Evolutionary conservation across 352 stramenopile species (phyloP).

Genomic region (Phytophthora palmivora): DNA sequence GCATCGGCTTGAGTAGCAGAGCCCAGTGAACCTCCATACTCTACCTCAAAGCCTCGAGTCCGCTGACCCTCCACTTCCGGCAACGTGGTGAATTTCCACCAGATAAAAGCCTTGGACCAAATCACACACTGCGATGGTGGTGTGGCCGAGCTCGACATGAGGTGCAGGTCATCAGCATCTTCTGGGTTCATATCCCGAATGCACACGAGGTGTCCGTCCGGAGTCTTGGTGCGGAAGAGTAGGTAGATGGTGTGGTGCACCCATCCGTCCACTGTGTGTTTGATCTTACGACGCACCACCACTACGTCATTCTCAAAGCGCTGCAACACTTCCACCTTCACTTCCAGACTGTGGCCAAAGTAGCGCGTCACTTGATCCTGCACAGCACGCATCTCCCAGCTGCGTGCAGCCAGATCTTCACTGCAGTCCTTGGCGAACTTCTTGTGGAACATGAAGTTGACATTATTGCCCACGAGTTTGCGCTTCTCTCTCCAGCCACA

Average conservation of each 20-base stretch:
- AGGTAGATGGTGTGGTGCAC: constrained; percentile 78
- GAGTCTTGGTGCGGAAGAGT: constrained; percentile 72
- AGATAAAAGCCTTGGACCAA: constrained; percentile 73
- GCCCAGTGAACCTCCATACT: constrained; percentile 60
- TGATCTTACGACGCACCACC: constrained; percentile 63
- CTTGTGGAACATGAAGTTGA: constrained; percentile 75
- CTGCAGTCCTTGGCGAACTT: constrained; percentile 58
- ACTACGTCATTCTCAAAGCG: constrained; percentile 62
- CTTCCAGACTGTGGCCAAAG: constrained; percentile 59
- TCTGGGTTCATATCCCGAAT: constrained; percentile 69
- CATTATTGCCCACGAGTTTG: constrained; percentile 56
- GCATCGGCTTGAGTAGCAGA: constrained; percentile 49
- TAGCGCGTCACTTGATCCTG: constrained; percentile 65
- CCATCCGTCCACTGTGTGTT: constrained; percentile 60
- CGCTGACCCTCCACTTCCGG: constrained; percentile 37
- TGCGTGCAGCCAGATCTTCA: constrained; percentile 53
- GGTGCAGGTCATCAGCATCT: constrained; percentile 44
- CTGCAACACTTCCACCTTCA: constrained; percentile 62
- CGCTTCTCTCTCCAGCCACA: constrained; percentile 68
- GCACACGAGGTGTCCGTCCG: constrained; percentile 70
- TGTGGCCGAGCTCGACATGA: constrained; percentile 23
- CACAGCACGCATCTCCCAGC: constrained; percentile 62
- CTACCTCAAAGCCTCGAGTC: constrained; percentile 55
- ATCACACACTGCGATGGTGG: constrained; percentile 47
- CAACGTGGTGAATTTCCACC: constrained; percentile 67